Conservation (phyloP, 306 rosid genomes). For the Quercus robur region DNA sequence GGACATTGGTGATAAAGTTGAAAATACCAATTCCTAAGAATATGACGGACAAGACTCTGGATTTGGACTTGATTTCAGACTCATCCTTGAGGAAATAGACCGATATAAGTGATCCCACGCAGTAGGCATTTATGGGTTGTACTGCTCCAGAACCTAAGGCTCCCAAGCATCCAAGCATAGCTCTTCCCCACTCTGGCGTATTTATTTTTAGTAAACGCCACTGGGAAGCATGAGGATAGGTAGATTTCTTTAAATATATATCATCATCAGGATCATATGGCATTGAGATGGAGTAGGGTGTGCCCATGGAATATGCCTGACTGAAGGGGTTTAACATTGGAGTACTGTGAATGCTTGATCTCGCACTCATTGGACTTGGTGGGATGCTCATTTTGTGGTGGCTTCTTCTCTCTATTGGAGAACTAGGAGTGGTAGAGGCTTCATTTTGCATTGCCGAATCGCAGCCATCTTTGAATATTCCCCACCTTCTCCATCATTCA, state of each 20-base stretch:
- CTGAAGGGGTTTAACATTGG: conserved; percentile 54
- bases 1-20: conserved; percentile 66
- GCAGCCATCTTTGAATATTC: conserved; percentile 71
- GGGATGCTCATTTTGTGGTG: conserved; percentile 45
- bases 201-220: conserved; percentile 74
- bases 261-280: conserved; percentile 62
- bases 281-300: conserved; percentile 76
- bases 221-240: conserved; percentile 63
- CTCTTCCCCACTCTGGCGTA: conserved; percentile 75
- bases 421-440: conserved; percentile 28
- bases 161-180: conserved; percentile 74
- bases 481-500: conserved; percentile 51
- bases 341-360: conserved; percentile 49
- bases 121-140: conserved; percentile 78
- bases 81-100: conserved; percentile 54
- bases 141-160: conserved; percentile 88
- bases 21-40: conserved; percentile 76
- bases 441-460: conserved; percentile 47
- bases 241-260: conserved; percentile 32
- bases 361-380: conserved; percentile 60
- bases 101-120: conserved; percentile 71
- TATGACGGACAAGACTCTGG: conserved; percentile 51
- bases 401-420: conserved; percentile 40
- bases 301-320: conserved; percentile 62
- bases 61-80: conserved; percentile 47